Base-by-base conservation (phyloP, 495 filamentous ascomycete species). In the Sabuloglossum arenarium region DNA sequence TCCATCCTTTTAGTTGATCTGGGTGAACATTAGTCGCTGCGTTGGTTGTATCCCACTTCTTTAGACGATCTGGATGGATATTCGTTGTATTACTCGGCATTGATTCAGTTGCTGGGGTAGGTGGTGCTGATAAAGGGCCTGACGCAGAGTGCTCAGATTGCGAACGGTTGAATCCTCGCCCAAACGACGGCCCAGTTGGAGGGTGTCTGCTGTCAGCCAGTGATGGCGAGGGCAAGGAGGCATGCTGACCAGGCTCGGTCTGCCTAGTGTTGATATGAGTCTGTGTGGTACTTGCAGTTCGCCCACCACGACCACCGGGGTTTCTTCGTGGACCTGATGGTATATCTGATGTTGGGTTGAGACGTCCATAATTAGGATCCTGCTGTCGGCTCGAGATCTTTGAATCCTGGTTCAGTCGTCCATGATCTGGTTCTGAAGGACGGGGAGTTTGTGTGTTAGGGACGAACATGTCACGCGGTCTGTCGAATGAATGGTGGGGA, bases 321-420 rank as follows among this genome's bases (percentile, higher is more conserved):
- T 43, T 53, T 58, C 56, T 27, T 37, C 57, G 57, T 16, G 57
- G 57, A 14, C 57, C 57, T 31, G 56, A 59, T 3, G 57, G 57
- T 37, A 59, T 59, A 16, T 59, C 57, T 30, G 57, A 47, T 37
- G 24, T 56, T 21, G 57, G n/a, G 39, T 69, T 70, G 11, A 72
- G 64, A 42, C 69, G 63, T 14, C 69, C 69, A 56, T 69, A 69
- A 28, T 64, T 68, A 0, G 67, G 65, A 58, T 72, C 69, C 39
- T 67, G 59, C 19, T 57, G 54, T 4, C 61, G 62, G n/a, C 60
- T 30, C 19, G 62, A 56, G 6, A 56, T 55, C 16, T 43, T 47
- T 21, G 56, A 60, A 37, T 68, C 66, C 23, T 66, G 57, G 27
- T 45, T 62, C 9, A 63, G 50, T 30, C 66, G 60, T 12, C 60